These are phyloP conservation scores for Eutypa lata DNA, from an alignment of 2,329 filamentous ascomycete species.

Conservation along the genomic window DNA sequence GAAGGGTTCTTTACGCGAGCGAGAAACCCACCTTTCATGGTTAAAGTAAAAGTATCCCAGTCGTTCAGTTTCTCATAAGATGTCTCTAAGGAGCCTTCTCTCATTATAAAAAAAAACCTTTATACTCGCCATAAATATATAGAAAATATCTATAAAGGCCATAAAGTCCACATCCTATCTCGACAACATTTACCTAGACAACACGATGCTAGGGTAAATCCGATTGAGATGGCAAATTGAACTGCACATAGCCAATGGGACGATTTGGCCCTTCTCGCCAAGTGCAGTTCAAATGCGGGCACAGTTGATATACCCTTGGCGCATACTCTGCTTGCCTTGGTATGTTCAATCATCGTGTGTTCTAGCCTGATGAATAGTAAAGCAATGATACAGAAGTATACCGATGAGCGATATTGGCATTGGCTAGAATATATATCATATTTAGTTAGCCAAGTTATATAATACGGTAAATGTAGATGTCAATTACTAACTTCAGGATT, in stretches of 20 bases:
- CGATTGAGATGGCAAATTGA: not conserved
- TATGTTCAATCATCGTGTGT: not conserved
- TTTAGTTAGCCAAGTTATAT: too few relatives aligned
- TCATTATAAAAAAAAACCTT: too few relatives aligned
- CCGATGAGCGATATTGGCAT: not conserved
- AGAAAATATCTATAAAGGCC: not conserved
- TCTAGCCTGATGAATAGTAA: not conserved
- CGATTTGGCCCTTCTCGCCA: not conserved
- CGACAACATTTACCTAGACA: not conserved
- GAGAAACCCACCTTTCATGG: not conserved
- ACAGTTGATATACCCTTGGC: not conserved
- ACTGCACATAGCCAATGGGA: not conserved
- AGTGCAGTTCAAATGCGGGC: not conserved
- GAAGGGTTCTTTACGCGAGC: not conserved
- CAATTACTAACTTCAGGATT: not conserved
- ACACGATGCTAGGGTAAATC: not conserved
- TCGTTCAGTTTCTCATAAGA: not conserved
- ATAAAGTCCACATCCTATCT: not conserved
- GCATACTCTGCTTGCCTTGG: too few relatives aligned
- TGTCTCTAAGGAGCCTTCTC: too few relatives aligned
- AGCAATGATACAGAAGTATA: not conserved
- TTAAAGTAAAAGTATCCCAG: not conserved
- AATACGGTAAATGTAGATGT: not conserved
- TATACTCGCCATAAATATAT: too few relatives aligned
- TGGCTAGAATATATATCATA: too few relatives aligned